phyloP scores from a whole-genome alignment of 1,284 basidiomycete species.

The Cronartium quercuum region DNA sequence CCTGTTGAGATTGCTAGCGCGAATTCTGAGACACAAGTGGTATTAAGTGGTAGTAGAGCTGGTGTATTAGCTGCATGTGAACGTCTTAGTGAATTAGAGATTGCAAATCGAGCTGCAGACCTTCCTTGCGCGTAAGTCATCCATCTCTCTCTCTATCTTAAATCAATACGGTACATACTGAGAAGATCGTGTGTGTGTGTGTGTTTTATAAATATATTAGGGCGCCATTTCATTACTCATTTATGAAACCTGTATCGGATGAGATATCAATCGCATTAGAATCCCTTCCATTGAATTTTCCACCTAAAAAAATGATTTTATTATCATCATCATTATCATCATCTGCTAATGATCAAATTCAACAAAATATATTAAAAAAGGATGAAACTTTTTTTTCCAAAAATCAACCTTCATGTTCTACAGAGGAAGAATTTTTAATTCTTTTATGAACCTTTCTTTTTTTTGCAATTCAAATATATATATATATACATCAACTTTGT shows the following conservation, averaged over 20 bases:
- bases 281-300: constrained; percentile 37
- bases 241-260: constrained; percentile 45
- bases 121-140: constrained; percentile 46
- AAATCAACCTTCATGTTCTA: no score
- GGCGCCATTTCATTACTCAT: constrained; percentile 46
- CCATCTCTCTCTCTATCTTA: neutral
- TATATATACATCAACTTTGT: no score
- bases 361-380: no score
- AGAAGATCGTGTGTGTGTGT: no score
- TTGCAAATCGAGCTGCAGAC: constrained; percentile 47
- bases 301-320: no score
- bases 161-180: no score
- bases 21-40: constrained; percentile 47
- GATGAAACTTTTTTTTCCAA: no score
- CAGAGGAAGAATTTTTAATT: no score
- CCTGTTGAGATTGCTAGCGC: constrained; percentile 47
- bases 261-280: constrained; percentile 46
- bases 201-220: constrained; percentile 19
- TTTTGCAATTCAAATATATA: no score
- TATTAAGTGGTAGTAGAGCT: constrained; percentile 45
- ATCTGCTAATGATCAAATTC: no score
- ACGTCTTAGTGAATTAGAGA: constrained; percentile 42
- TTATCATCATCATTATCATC: no score
- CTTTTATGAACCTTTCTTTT: no score
- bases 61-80: constrained; percentile 46